phyloP scores from a whole-genome alignment of 2,329 filamentous ascomycete species.

The Penicillium verrucosum region DNA sequence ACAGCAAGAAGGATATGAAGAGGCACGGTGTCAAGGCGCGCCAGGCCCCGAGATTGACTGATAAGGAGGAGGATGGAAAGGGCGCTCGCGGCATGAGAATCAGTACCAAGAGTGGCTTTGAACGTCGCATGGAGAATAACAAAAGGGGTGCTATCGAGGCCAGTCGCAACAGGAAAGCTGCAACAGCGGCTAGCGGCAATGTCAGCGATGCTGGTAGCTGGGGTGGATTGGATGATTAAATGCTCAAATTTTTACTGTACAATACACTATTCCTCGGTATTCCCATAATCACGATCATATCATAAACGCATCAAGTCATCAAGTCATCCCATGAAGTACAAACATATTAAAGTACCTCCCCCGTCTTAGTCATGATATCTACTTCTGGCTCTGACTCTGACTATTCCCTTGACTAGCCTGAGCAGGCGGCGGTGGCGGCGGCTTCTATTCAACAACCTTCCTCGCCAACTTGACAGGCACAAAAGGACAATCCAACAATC shows the following conservation, averaged over 20 bases:
- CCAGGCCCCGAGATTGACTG: slow-evolving; percentile 42
- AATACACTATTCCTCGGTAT: slow-evolving; percentile 6
- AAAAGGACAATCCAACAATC: slow-evolving; percentile 28
- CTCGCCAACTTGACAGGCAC: slow-evolving; percentile 29
- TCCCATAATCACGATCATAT: slow-evolving; percentile 6
- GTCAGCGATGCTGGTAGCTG: slow-evolving; percentile 36
- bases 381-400: background rate
- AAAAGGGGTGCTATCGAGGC: slow-evolving; percentile 45
- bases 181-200: slow-evolving; percentile 21
- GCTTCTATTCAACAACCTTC: slow-evolving; percentile 22
- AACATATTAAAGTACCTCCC: background rate
- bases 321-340: slow-evolving; percentile 6
- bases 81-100: slow-evolving; percentile 56
- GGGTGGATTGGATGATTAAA: slow-evolving; percentile 41
- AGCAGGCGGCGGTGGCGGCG: slow-evolving; percentile 7
- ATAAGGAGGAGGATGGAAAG: slow-evolving; percentile 47
- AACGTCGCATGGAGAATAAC: slow-evolving; percentile 46
- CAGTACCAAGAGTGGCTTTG: slow-evolving; percentile 57
- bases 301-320: slow-evolving; percentile 16
- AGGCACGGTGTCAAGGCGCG: slow-evolving; percentile 75
- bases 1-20: slow-evolving; percentile 78
- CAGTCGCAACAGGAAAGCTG: slow-evolving; percentile 37
- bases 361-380: slow-evolving; percentile 1
- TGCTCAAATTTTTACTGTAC: slow-evolving; percentile 16
- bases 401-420: background rate